phyloP scores from a whole-genome alignment of 441 rosid species.

The Geranium incanum region DNA sequence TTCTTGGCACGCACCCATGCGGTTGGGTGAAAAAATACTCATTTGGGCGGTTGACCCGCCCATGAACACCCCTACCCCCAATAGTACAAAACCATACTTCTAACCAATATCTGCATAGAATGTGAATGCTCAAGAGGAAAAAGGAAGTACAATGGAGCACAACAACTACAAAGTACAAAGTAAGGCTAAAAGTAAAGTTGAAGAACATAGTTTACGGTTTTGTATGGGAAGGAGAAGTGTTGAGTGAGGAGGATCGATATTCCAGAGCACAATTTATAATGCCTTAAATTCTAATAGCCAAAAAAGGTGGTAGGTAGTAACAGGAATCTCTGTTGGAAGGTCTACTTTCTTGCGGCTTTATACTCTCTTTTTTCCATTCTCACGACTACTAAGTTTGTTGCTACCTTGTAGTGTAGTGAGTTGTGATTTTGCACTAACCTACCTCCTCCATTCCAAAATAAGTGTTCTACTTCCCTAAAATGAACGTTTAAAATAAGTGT shows the following conservation, averaged over 20 bases:
- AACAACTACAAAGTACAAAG: neutral
- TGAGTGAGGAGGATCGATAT: neutral
- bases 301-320: neutral
- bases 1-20: too few species aligned
- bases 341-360: neutral
- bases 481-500: neutral
- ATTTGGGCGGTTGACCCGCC: too few species aligned
- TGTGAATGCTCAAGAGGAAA: neutral
- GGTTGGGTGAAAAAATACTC: too few species aligned
- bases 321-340: neutral
- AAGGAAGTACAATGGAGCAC: neutral
- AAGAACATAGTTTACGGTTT: neutral
- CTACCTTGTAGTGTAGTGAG: neutral
- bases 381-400: neutral
- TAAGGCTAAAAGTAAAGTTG: too few species aligned
- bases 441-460: neutral
- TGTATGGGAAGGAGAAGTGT: neutral
- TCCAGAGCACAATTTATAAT: neutral
- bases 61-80: neutral
- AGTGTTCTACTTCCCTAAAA: neutral
- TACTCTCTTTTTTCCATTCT: neutral
- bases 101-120: neutral
- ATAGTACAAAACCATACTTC: neutral
- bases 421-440: neutral
- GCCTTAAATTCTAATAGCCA: neutral